phyloP scores from a whole-genome alignment of 2,329 filamentous ascomycete species.

The Beauveria pseudobassiana region DNA sequence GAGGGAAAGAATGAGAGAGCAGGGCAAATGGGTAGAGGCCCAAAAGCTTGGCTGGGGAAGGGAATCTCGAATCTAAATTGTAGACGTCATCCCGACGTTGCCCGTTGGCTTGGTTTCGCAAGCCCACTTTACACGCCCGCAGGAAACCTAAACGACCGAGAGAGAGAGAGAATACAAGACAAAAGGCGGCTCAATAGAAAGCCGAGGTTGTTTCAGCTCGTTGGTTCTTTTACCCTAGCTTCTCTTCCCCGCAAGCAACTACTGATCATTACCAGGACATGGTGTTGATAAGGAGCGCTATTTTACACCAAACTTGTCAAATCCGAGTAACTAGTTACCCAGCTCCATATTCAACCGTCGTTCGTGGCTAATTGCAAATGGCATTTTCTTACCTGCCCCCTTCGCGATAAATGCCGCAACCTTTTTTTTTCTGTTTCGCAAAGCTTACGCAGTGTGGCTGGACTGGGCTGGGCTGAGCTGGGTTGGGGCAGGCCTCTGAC shows the following conservation, averaged over 20 bases:
- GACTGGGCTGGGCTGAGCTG: too few species aligned
- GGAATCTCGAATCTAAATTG: neutral
- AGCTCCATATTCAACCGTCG: too few species aligned
- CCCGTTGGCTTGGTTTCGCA: neutral
- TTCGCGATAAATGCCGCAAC: too few species aligned
- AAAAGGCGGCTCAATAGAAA: neutral
- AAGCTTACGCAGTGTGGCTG: neutral
- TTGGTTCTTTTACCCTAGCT: too few species aligned
- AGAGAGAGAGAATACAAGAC: neutral
- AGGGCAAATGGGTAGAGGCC: neutral
- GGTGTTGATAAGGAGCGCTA: too few species aligned
- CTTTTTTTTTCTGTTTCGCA: too few species aligned
- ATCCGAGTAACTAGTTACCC: too few species aligned
- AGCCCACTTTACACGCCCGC: neutral
- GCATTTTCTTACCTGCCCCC: too few species aligned
- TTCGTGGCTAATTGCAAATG: too few species aligned
- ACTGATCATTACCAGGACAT: neutral
- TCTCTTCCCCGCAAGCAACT: neutral
- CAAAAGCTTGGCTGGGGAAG: neutral
- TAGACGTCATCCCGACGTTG: conserved; percentile 6
- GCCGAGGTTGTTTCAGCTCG: neutral
- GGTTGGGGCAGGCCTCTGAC: too few species aligned
- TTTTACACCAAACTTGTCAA: too few species aligned
- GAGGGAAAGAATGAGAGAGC: neutral
- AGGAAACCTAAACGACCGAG: neutral